phyloP scores from a whole-genome alignment of 768 basidiomycete genomes.

The Russula abietina region DNA sequence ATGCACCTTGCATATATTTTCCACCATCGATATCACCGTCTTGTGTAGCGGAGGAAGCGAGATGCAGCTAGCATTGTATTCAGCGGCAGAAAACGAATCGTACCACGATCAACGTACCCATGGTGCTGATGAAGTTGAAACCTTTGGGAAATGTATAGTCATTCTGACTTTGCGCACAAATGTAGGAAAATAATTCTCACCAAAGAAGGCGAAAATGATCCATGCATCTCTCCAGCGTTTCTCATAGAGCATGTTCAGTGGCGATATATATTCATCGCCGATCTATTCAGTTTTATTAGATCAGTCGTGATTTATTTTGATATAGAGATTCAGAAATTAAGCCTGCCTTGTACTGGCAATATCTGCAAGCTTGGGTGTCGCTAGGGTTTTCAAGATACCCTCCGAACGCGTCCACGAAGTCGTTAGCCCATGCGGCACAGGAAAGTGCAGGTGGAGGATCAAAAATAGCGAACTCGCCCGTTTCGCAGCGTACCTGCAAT shows the following conservation, averaged over 20 bases:
- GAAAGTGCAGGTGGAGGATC: conserved; percentile 68
- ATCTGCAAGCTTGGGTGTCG: conserved; percentile 57
- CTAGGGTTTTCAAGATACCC: conserved; percentile 69
- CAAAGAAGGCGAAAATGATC: conserved; percentile 56
- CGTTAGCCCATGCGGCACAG: conserved; percentile 59
- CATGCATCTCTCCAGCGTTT: conserved; percentile 64
- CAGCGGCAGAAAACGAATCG: not conserved
- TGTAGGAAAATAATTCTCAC: conserved; percentile 32
- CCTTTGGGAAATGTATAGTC: conserved; percentile 30
- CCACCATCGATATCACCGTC: conserved; percentile 37
- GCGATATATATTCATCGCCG: conserved; percentile 66
- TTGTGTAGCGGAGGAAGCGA: conserved; percentile 64
- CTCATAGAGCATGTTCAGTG: conserved; percentile 57
- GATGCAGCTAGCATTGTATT: conserved; percentile 44
- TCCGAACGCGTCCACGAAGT: conserved; percentile 54
- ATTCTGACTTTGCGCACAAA: not conserved
- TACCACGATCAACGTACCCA: conserved; percentile 32
- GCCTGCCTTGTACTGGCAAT: conserved; percentile 61
- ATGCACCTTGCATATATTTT: not conserved
- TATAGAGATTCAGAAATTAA: not conserved
- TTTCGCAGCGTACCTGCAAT: conserved; percentile 55
- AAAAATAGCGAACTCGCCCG: conserved; percentile 66
- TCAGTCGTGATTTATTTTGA: not conserved
- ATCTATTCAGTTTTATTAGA: conserved; percentile 27
- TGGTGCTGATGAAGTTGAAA: conserved; percentile 66